phyloP scores from a whole-genome alignment of 2,329 filamentous ascomycete genomes.

The Sclerotiophoma versabilis region DNA sequence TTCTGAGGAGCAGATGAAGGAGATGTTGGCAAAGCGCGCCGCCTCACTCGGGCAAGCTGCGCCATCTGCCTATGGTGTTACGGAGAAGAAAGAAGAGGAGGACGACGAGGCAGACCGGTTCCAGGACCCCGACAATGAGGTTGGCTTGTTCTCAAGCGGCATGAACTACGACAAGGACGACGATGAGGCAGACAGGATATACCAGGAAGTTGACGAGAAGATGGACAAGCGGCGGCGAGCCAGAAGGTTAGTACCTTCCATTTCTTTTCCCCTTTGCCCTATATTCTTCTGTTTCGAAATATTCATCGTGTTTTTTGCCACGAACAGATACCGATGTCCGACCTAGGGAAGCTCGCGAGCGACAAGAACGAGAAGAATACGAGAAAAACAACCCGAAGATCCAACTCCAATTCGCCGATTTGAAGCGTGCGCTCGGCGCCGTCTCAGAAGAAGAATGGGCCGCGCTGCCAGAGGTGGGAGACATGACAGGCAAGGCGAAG shows the following conservation, averaged over 20 bases:
- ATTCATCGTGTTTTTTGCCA: conserved; percentile 72
- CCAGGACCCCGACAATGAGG: conserved; percentile 96
- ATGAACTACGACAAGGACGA: conserved; percentile 93
- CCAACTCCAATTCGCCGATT: conserved; percentile 93
- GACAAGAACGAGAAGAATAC: conserved; percentile 90
- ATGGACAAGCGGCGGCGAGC: conserved; percentile 90
- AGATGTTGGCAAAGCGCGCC: conserved; percentile 92
- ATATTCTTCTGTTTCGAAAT: conserved; percentile 45
- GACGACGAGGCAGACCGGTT: conserved; percentile 79
- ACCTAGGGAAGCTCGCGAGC: conserved; percentile 90
- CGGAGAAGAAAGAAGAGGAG: conserved; percentile 73
- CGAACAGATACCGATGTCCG: conserved; percentile 80
- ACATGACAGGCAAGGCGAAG: conserved; percentile 93
- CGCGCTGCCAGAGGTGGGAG: conserved; percentile 91
- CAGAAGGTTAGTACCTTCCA: conserved; percentile 74
- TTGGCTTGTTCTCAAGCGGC: conserved; percentile 91
- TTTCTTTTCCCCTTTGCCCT: conserved; percentile 30
- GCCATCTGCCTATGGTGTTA: conserved; percentile 75
- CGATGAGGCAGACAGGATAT: conserved; percentile 96
- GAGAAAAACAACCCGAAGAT: conserved; percentile 98
- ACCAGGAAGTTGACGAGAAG: conserved; percentile 93
- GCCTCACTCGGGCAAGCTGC: conserved; percentile 78
- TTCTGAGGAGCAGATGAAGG: conserved; percentile 97
- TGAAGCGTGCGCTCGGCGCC: conserved; percentile 87
- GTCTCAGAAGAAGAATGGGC: conserved; percentile 98